phyloP scores from a whole-genome alignment of 495 filamentous ascomycete genomes.

The Penicillium bialowiezense region DNA sequence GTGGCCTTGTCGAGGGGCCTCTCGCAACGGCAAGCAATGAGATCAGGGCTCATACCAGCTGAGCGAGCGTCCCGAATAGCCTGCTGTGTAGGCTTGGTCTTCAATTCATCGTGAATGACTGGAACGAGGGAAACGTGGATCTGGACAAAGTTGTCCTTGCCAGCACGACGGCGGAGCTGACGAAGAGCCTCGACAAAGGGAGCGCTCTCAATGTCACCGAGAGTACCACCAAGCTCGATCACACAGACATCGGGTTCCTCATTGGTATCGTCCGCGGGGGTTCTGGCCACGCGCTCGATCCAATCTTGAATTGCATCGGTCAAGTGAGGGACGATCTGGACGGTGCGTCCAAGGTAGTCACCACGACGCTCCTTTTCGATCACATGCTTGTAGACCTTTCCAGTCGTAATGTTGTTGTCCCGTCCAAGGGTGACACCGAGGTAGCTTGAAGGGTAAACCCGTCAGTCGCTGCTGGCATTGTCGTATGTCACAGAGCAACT shows the following conservation, averaged over 20 bases:
- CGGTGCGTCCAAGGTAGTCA: constrained; percentile 87
- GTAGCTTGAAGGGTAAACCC: constrained; percentile 9
- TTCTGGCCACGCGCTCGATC: constrained; percentile 81
- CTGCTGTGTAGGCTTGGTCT: constrained; percentile 95
- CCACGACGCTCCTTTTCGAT: constrained; percentile 76
- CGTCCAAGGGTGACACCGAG: constrained; percentile 21
- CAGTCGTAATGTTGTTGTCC: constrained; percentile 53
- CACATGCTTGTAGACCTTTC: constrained; percentile 89
- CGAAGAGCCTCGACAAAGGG: constrained; percentile 87
- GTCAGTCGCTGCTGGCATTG: constrained; percentile 86
- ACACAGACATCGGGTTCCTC: constrained; percentile 91
- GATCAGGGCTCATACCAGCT: constrained; percentile 80
- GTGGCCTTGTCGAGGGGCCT: constrained; percentile 66
- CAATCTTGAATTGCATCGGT: constrained; percentile 90
- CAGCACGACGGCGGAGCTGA: constrained; percentile 68
- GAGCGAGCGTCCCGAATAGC: constrained; percentile 79
- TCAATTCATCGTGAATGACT: constrained; percentile 63
- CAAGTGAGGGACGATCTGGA: constrained; percentile 90
- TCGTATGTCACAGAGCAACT: constrained; percentile 46
- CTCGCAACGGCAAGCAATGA: constrained; percentile 92
- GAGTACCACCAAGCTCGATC: constrained; percentile 68
- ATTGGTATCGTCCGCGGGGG: constrained; percentile 82
- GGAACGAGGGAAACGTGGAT: constrained; percentile 49
- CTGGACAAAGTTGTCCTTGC: constrained; percentile 78
- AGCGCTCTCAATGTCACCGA: constrained; percentile 87